Evolutionary conservation across 106 monocot genomes (phyloP).

Genomic region (Gastrodia elata): DNA sequence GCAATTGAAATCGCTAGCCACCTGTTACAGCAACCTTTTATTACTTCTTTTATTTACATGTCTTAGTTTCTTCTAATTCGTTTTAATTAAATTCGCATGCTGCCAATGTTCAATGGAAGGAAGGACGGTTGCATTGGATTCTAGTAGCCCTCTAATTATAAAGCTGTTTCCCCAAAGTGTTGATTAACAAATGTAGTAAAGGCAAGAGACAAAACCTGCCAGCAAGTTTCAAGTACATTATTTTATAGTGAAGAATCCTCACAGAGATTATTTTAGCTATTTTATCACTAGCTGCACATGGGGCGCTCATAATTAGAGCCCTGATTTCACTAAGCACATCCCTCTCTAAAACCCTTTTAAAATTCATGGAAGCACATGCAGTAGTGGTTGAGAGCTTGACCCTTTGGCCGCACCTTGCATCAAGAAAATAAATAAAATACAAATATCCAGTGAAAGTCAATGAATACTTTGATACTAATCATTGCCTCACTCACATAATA

Average conservation of each 20-base stretch:
- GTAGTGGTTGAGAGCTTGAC: too few relatives aligned
- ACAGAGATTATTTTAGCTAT: not conserved
- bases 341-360: too few relatives aligned
- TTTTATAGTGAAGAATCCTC: not conserved
- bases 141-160: not conserved
- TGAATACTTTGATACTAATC: not conserved
- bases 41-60: too few relatives aligned
- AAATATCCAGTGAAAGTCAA: not conserved
- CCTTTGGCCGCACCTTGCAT: too few relatives aligned
- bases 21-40: too few relatives aligned
- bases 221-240: not conserved
- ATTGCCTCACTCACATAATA: slow-evolving; percentile 4
- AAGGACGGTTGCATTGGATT: not conserved
- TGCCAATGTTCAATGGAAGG: too few relatives aligned
- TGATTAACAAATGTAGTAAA: not conserved
- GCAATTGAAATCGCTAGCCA: too few relatives aligned
- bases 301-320: not conserved
- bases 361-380: too few relatives aligned
- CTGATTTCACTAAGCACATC: not conserved
- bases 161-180: not conserved
- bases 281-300: not conserved
- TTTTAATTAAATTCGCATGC: too few relatives aligned
- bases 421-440: too few relatives aligned
- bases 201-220: slow-evolving; percentile 2
- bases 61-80: too few relatives aligned